A percentile compares a stretch with the other conserved stretches of the same genome.
phyloP scores from a whole-genome alignment of 164 flowering plant genomes.

The Sextonia rubra region DNA sequence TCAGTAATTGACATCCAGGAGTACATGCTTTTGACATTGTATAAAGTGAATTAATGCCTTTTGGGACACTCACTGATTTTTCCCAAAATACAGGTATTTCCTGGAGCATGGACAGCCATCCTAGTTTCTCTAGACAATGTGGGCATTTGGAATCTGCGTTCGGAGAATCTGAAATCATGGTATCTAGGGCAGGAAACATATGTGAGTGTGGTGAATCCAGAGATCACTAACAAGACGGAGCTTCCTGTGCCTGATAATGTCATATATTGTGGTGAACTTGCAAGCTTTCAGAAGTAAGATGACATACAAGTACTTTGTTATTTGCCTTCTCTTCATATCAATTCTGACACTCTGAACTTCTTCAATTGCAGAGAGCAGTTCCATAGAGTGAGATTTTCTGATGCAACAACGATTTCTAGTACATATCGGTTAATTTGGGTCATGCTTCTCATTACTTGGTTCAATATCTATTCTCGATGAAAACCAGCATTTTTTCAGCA shows the following conservation, averaged over 20 bases:
- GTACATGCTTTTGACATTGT: too few species aligned
- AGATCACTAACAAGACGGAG: slow-evolving; percentile 51
- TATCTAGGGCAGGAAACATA: slow-evolving; percentile 93
- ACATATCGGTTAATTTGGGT: slow-evolving; percentile 22
- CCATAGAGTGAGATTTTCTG: slow-evolving; percentile 50
- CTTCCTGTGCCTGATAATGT: slow-evolving; percentile 59
- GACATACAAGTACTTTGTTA: neutral
- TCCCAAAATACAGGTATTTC: slow-evolving; percentile 64
- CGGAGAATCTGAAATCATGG: slow-evolving; percentile 81
- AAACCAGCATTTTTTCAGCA: neutral
- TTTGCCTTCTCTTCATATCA: neutral
- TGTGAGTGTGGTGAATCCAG: slow-evolving; percentile 66
- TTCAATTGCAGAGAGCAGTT: slow-evolving; percentile 51
- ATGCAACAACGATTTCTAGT: slow-evolving; percentile 23
- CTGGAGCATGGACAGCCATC: slow-evolving; percentile 96
- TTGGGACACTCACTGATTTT: neutral
- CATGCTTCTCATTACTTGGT: slow-evolving; percentile 22
- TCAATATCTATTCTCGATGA: slow-evolving; percentile 3
- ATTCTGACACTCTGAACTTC: neutral
- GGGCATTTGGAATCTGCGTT: slow-evolving; percentile 91
- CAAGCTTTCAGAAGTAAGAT: slow-evolving; percentile 74
- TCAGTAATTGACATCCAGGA: too few species aligned
- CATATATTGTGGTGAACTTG: slow-evolving; percentile 71
- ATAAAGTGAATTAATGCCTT: neutral
- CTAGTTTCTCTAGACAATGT: slow-evolving; percentile 76